A percentile compares a stretch with the other conserved stretches of the same genome.
These are phyloP conservation scores for Gaeumannomyces sp. DNA, from an alignment of 2,329 filamentous ascomycete genomes.

Conservation along the genomic window DNA sequence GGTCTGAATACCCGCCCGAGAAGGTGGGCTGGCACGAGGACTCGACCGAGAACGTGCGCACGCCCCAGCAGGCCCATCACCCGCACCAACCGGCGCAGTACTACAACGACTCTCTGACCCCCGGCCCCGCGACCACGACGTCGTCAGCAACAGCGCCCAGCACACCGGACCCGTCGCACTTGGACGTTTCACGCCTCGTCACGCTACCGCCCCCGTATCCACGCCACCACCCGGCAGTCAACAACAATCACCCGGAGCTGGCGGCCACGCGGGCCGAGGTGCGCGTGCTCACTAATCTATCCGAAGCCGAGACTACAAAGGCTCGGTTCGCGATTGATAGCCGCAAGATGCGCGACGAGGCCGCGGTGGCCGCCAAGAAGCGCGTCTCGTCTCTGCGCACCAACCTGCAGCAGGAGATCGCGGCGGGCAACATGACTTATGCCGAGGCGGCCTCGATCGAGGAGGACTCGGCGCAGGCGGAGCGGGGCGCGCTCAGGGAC, in stretches of 20 bases:
- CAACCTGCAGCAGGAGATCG: conserved; percentile 74
- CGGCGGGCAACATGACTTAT: conserved; percentile 71
- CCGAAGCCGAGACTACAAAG: conserved; percentile 65
- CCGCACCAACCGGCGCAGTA: too few species aligned
- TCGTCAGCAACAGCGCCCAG: conserved; percentile 38
- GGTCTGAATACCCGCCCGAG: conserved; percentile 42
- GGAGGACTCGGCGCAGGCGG: conserved; percentile 64
- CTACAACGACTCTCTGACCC: conserved; percentile 10
- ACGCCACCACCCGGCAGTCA: conserved; percentile 88
- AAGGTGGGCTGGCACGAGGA: conserved; percentile 49
- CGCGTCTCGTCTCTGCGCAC: conserved; percentile 59
- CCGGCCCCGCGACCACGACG: conserved; percentile 34
- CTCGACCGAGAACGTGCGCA: conserved; percentile 30
- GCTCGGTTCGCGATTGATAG: conserved; percentile 51
- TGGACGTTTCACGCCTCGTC: conserved; percentile 88
- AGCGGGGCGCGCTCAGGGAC: conserved; percentile 65
- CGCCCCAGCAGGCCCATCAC: conserved; percentile 31
- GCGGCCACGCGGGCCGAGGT: conserved; percentile 68
- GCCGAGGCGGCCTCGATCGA: conserved; percentile 78
- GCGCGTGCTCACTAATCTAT: conserved; percentile 65
- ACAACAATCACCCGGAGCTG: conserved; percentile 92
- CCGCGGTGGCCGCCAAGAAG: conserved; percentile 40
- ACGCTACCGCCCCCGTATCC: conserved; percentile 92
- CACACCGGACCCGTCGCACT: conserved; percentile 43
- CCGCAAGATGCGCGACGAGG: conserved; percentile 53